These are phyloP conservation scores for Trypanosoma mega DNA, from an alignment of 208 protist species.

Conservation along the genomic window DNA sequence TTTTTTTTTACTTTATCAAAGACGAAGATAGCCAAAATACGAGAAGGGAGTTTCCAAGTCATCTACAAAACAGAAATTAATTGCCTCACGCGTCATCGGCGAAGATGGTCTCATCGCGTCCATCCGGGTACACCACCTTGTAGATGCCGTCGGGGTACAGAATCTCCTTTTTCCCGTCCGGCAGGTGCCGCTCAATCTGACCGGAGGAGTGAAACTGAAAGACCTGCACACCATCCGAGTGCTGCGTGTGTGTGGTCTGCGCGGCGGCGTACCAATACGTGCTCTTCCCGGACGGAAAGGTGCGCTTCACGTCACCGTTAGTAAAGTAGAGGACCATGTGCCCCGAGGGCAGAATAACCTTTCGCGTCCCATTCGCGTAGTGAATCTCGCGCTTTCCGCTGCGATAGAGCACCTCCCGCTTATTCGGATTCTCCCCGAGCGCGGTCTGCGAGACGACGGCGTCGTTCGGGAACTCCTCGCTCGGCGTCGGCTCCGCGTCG, in stretches of 20 bases:
- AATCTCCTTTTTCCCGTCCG: constrained; percentile 92
- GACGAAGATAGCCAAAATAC: too few relatives aligned
- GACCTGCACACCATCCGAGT: constrained; percentile 80
- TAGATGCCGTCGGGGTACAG: constrained; percentile 92
- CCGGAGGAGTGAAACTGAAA: constrained; percentile 89
- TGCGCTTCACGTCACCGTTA: constrained; percentile 92
- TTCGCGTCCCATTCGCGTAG: constrained; percentile 92
- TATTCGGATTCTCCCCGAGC: constrained; percentile 83
- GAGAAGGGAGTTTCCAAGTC: too few relatives aligned
- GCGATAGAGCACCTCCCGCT: constrained; percentile 82
- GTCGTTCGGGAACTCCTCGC: constrained; percentile 64
- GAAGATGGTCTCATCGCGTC: constrained; percentile 81
- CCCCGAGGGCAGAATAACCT: constrained; percentile 82
- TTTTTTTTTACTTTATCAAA: too few relatives aligned
- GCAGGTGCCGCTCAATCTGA: constrained; percentile 88
- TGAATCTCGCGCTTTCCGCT: constrained; percentile 91
- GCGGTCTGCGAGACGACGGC: constrained; percentile 67
- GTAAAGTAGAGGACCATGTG: constrained; percentile 87
- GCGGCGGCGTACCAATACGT: constrained; percentile 93
- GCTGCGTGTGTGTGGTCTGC: constrained; percentile 92
- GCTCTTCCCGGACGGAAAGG: constrained; percentile 80
- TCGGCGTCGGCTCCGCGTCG: constrained; percentile 53
- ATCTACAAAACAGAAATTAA: too few relatives aligned
- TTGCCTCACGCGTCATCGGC: constrained; percentile 37
- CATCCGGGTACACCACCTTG: constrained; percentile 81